phyloP scores from a whole-genome alignment of 768 basidiomycete species.

The Leccinum boreale region DNA sequence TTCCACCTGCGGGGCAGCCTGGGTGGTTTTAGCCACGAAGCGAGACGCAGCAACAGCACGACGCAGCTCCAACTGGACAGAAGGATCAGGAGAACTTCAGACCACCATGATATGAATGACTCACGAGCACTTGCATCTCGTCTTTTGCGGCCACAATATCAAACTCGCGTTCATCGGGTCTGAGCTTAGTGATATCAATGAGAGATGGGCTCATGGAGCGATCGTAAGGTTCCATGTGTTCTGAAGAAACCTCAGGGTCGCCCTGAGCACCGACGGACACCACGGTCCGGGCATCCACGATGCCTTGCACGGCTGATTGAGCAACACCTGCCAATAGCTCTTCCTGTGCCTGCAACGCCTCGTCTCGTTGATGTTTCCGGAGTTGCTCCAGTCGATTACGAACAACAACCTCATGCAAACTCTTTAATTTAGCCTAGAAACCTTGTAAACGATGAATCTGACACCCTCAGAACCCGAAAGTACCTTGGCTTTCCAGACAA shows the following conservation, averaged over 20 bases:
- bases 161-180: slow-evolving; percentile 76
- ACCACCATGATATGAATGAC: slow-evolving; percentile 22
- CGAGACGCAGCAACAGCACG: slow-evolving; percentile 79
- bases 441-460: slow-evolving; percentile 3
- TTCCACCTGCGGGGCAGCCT: slow-evolving; percentile 55
- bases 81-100: slow-evolving; percentile 3
- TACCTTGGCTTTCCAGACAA: slow-evolving; percentile 98
- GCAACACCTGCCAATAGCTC: slow-evolving; percentile 82
- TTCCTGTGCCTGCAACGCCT: slow-evolving; percentile 90
- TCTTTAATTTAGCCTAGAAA: slow-evolving; percentile 80
- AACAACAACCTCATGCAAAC: slow-evolving; percentile 93
- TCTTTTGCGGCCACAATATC: slow-evolving; percentile 71
- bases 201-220: slow-evolving; percentile 83
- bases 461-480: slow-evolving; percentile 1
- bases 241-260: slow-evolving; percentile 39
- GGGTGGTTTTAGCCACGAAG: slow-evolving; percentile 77
- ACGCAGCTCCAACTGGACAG: slow-evolving; percentile 63
- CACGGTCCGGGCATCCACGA: slow-evolving; percentile 35
- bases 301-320: slow-evolving; percentile 50
- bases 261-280: slow-evolving; percentile 30
- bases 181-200: slow-evolving; percentile 66
- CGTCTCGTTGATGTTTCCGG: slow-evolving; percentile 92
- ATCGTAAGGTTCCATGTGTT: slow-evolving; percentile 77
- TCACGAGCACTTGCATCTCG: slow-evolving; percentile 62
- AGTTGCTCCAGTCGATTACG: slow-evolving; percentile 95